Conservation (phyloP, 352 stramenopile genomes). For the Phytophthora macrochlamydospora region DNA sequence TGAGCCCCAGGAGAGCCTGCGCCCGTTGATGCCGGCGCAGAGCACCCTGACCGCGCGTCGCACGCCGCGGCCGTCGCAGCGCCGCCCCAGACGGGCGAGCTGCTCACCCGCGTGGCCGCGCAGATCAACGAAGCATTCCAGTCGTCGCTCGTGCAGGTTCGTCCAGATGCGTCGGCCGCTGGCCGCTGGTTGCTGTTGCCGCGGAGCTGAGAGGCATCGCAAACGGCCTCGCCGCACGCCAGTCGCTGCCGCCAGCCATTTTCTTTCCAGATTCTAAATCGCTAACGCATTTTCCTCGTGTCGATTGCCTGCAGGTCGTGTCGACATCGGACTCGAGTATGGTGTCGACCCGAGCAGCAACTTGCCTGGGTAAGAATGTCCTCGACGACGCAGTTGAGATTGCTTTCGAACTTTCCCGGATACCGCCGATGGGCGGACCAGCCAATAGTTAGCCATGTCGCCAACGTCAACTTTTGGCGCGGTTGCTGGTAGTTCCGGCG, state of each 20-base stretch:
- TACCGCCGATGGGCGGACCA: constrained; percentile 33
- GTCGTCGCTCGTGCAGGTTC: constrained; percentile 40
- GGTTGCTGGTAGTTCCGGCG: constrained; percentile 5
- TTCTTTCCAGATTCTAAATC: constrained; percentile 27
- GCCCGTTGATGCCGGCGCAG: constrained; percentile 22
- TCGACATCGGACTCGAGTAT: constrained; percentile 44
- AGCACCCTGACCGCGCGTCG: constrained; percentile 13
- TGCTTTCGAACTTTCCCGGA: constrained; percentile 30
- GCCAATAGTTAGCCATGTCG: constrained; percentile 40
- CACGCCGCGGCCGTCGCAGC: constrained; percentile 14
- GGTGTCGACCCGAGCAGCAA: constrained; percentile 34
- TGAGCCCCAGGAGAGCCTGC: constrained; percentile 35
- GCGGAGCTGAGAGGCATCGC: background rate
- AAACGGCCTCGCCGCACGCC: background rate
- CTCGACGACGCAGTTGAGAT: background rate
- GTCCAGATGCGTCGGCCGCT: too few relatives aligned
- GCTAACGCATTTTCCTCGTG: too few relatives aligned
- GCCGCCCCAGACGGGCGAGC: constrained; percentile 25
- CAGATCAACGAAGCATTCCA: constrained; percentile 48
- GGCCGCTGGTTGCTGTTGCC: too few relatives aligned
- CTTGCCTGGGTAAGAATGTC: constrained; percentile 39
- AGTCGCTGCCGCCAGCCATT: background rate
- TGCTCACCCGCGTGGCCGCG: constrained; percentile 37
- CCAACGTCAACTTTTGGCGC: constrained; percentile 27
- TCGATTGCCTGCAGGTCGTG: constrained; percentile 32